A percentile compares a stretch with the other conserved stretches of the same genome.
Evolutionary conservation across 495 filamentous ascomycete species (phyloP).

Genomic region (Neurospora sp.): DNA sequence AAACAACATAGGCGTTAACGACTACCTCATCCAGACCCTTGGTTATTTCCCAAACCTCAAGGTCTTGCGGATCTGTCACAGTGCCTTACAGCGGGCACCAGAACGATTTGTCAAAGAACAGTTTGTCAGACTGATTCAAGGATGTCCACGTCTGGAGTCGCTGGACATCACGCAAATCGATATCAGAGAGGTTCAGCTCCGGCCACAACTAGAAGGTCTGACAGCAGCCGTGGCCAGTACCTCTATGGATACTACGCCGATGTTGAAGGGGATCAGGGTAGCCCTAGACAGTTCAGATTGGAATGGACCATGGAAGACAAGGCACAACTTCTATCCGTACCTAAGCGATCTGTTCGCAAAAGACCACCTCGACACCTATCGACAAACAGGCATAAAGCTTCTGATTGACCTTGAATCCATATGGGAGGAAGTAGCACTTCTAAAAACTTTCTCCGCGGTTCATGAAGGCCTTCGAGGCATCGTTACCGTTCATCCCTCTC

Average conservation of each 20-base stretch:
- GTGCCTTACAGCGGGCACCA: not conserved
- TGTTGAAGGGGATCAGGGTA: not conserved
- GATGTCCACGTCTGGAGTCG: not conserved
- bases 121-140: not conserved
- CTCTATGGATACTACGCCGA: not conserved
- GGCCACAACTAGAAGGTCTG: not conserved
- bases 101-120: not conserved
- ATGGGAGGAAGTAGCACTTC: not conserved
- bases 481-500: not conserved
- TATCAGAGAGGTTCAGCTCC: not conserved
- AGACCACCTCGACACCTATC: not conserved
- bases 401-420: not conserved
- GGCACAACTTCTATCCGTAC: not conserved
- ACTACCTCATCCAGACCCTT: not conserved
- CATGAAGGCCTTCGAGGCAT: not conserved
- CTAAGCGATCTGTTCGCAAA: not conserved
- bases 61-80: not conserved
- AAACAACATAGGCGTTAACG: not conserved
- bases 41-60: not conserved
- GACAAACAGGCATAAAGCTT: not conserved
- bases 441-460: not conserved
- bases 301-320: not conserved
- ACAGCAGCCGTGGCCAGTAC: not conserved
- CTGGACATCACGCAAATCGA: not conserved
- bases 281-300: not conserved